A percentile compares a stretch with the other conserved stretches of the same genome.
Evolutionary conservation across 495 filamentous ascomycete genomes (phyloP).

Genomic region (Collariella sp.): DNA sequence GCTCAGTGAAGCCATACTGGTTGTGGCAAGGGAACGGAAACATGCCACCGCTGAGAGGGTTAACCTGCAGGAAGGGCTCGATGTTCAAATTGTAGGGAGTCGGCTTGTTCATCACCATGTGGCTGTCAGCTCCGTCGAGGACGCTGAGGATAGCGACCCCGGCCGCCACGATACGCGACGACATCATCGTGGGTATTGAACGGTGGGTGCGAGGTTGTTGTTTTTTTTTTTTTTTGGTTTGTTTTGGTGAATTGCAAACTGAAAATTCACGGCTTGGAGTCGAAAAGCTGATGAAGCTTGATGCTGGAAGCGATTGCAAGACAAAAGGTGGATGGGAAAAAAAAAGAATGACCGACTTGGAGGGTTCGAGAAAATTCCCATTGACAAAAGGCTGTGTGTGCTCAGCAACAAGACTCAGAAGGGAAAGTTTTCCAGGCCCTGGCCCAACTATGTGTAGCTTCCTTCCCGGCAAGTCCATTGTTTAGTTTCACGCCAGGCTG

Average conservation of each 20-base stretch:
- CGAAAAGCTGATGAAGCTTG: too few relatives aligned
- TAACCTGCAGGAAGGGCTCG: conserved; percentile 35
- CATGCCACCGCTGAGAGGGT: conserved; percentile 47
- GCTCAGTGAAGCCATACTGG: conserved; percentile 24
- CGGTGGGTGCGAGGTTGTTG: too few relatives aligned
- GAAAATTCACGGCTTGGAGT: too few relatives aligned
- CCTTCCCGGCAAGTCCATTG: not conserved
- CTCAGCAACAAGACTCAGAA: not conserved
- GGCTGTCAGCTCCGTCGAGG: conserved; percentile 42
- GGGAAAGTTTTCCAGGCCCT: not conserved
- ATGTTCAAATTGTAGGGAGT: conserved; percentile 44
- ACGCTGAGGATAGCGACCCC: conserved; percentile 22
- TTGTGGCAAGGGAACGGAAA: conserved; percentile 66
- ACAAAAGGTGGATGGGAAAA: too few relatives aligned
- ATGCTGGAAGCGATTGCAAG: too few relatives aligned
- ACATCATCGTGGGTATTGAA: not conserved
- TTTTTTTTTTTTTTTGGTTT: too few relatives aligned
- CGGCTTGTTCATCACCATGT: conserved; percentile 60
- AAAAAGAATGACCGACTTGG: too few relatives aligned
- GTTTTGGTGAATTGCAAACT: not conserved
- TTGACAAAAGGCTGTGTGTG: too few relatives aligned
- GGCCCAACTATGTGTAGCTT: too few relatives aligned
- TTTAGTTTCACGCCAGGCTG: not conserved
- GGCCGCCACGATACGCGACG: conserved; percentile 1
- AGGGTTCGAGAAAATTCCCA: too few relatives aligned